Evolutionary conservation across 495 filamentous ascomycete genomes (phyloP), one percentile per base, ranked within the genome.

Genomic region (Penicillium dipodomyicola): DNA sequence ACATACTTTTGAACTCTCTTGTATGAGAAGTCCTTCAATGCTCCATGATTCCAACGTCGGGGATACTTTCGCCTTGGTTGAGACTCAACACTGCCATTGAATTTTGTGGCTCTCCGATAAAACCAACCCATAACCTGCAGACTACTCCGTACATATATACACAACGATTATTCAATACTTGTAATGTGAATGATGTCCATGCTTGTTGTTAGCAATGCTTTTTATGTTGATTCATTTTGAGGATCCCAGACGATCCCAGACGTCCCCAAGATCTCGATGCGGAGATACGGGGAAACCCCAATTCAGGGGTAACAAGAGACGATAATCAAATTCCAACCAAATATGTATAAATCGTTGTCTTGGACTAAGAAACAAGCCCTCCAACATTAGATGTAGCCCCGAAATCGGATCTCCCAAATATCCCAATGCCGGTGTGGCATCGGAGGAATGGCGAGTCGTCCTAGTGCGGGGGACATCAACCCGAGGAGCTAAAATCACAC

Each of bases 401-500:
- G 25, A 49, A 30, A 39, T 46, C 37, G 47, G 44, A 29, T 32
- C 8, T 4, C 23, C 42, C 22, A n/a, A 12, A 46, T 25, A 22
- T 29, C 43, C 45, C 33, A 51, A 30, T 30, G 35, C 19, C 19
- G n/a, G n/a, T 17, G 20, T 7, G 35, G 17, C 9, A n/a, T 64
- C 61, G 64, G 64, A 64, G 42, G 23, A 64, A 47, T 40, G 35
- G 58, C 61, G 64, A 64, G 30, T 42, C 23, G 15, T 15, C 41
- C 37, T 59, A 59, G 58, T 61, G 61, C 58, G 64, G 64, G 64
- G 61, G 48, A 42, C 44, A 54, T 52, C 46, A 55, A 32, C 48
- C 54, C 47, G 53, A 51, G 35, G 53, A 51, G 35, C 39, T 54
- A 59, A 59, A 60, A 7, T 49, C 30, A 20, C 35, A 54, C 57